Evolutionary conservation across 73 alveolate species (phyloP), one percentile per base, ranked within the genome.

Genomic region (Symbiodinium natans): DNA sequence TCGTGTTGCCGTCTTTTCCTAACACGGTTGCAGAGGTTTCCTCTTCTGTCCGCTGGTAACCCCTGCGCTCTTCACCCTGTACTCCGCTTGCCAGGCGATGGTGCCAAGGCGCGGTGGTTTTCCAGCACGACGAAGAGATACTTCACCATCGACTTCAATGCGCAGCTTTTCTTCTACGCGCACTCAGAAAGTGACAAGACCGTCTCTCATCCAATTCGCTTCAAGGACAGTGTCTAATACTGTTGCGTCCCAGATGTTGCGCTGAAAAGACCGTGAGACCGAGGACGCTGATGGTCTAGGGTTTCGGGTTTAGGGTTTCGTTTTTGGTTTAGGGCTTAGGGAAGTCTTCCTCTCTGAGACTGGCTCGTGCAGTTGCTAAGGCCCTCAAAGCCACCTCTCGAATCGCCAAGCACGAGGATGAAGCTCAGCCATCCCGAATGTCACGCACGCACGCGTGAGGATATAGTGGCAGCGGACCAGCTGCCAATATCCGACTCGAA

Each of bases 111-210:
- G 48, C 74, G 97, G 27, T 90, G 97, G 97, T 82, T 90, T 41
- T 90, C 97, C 80, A 90, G 97, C 97, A 90, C 97, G 39, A 90
- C 97, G 27, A 90, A 90, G 97, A 68, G 97, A 68, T 90, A 71
- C 29, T 90, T 90, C 75, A 90, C 97, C 13, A 68, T 90, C 42
- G 97, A 90, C 46, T 90, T 71, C 88, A 90, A 82, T 42, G 43
- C 97, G 15, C 97, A 90, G 54, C 97, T 90, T 33, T 90, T 90
- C 82, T 90, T 90, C 77, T 90, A 90, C 27, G 88, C 97, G 36
- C 97, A 90, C 41, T 40, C 77, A 17, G 97, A 90, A 42, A 90
- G 97, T 75, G 88, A 90, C 41, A 90, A 90, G 88, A 41, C 87
- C 10, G 97, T 90, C 27, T 90, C 97, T 11, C 97, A 90, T 41